A percentile compares a stretch with the other conserved stretches of the same genome.
Conservation (phyloP, 1,139 yeast species). For the Pichia sp. region DNA sequence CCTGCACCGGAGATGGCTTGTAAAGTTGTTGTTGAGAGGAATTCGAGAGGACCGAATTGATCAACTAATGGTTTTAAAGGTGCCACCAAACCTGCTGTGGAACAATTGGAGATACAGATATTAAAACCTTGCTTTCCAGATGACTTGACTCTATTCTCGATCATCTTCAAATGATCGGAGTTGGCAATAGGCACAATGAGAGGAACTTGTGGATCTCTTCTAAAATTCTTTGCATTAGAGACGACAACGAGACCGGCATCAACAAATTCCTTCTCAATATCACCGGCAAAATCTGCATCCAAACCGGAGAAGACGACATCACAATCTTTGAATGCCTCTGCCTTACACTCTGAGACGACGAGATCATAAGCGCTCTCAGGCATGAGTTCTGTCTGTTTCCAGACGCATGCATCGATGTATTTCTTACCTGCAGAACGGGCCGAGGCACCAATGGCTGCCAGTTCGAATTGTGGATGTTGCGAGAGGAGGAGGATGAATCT, state of each 20-base stretch:
- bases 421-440: conserved; percentile 87
- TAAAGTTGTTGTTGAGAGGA: conserved; percentile 82
- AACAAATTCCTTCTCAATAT: conserved; percentile 77
- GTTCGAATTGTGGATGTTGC: conserved; percentile 84
- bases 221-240: conserved; percentile 94
- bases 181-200: conserved; percentile 92
- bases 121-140: conserved; percentile 71
- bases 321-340: conserved; percentile 75
- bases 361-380: conserved; percentile 62
- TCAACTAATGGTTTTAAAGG: conserved; percentile 92
- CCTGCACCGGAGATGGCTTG: conserved; percentile 99
- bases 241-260: conserved; percentile 78
- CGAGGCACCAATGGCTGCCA: conserved; percentile 87
- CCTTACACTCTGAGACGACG: conserved; percentile 69
- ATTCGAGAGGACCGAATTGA: conserved; percentile 80
- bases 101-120: conserved; percentile 94
- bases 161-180: conserved; percentile 82
- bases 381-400: conserved; percentile 88
- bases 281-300: conserved; percentile 91
- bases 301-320: conserved; percentile 93
- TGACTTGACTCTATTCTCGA: conserved; percentile 50
- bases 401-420: conserved; percentile 77
- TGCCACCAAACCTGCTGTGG: conserved; percentile 96
- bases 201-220: conserved; percentile 85
- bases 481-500: conserved; percentile 81